phyloP scores from a whole-genome alignment of 106 monocot genomes.

The Platanthera zijinensis region DNA sequence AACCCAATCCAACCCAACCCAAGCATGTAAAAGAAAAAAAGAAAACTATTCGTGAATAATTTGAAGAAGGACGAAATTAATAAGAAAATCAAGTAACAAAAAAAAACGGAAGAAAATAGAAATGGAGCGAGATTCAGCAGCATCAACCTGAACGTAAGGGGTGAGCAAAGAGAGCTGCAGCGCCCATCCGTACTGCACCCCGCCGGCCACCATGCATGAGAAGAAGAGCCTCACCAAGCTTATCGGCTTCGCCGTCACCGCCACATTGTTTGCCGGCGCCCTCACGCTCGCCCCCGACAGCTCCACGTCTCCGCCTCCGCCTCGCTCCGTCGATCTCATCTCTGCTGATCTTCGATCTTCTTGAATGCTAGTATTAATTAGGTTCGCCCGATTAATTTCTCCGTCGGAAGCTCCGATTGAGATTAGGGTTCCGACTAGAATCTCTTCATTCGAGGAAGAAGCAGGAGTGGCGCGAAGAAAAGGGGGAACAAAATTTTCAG shows the following conservation, averaged over 20 bases:
- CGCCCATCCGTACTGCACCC: slow-evolving; percentile 27
- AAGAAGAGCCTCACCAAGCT: slow-evolving; percentile 14
- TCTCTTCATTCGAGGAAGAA: not conserved
- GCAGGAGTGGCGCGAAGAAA: not conserved
- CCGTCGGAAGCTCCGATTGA: not conserved
- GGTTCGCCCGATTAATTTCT: not conserved
- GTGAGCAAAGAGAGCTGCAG: slow-evolving; percentile 20
- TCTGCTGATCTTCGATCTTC: not conserved
- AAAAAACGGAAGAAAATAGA: not conserved
- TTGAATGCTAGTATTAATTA: not conserved
- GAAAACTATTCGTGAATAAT: not conserved
- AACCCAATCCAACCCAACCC: not conserved
- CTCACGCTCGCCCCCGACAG: not conserved
- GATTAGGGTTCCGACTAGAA: not conserved
- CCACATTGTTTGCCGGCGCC: not conserved
- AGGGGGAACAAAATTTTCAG: not conserved
- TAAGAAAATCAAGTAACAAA: not conserved
- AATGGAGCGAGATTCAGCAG: not conserved
- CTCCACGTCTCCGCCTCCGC: not conserved
- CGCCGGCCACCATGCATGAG: slow-evolving; percentile 22
- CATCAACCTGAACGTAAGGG: slow-evolving; percentile 9
- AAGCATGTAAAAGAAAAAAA: not conserved
- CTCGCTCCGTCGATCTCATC: slow-evolving; percentile 4
- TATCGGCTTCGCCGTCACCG: slow-evolving; percentile 5
- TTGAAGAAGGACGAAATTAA: not conserved